These are phyloP conservation scores for Neonectria magnoliae DNA, from an alignment of 2,329 filamentous ascomycete genomes.

Conservation along the genomic window DNA sequence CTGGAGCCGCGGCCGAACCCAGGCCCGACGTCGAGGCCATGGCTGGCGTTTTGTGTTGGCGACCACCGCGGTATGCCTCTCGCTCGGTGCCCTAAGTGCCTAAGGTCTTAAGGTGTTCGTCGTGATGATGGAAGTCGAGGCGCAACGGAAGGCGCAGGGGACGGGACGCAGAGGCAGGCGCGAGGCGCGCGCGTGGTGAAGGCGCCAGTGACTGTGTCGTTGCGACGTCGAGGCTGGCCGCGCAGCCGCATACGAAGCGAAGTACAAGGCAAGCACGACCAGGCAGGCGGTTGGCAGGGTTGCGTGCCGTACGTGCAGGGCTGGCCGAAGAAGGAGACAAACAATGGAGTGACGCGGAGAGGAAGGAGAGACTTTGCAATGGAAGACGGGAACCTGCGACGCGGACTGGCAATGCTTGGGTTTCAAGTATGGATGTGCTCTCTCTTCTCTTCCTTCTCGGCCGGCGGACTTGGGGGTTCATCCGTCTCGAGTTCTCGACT, in stretches of 20 bases:
- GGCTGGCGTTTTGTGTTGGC: constrained; percentile 18
- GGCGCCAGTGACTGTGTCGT: constrained; percentile 6
- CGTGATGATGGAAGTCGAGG: neutral
- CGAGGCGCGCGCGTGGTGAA: constrained; percentile 28
- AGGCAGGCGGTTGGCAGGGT: neutral
- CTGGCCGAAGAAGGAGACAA: neutral
- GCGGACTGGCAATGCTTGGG: neutral
- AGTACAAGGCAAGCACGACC: constrained; percentile 36
- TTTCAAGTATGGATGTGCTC: neutral
- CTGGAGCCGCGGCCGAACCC: constrained; percentile 29
- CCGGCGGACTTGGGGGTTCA: constrained; percentile 28
- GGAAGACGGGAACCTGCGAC: neutral
- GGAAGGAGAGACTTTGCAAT: neutral
- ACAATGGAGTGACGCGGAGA: neutral
- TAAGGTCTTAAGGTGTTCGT: constrained; percentile 3
- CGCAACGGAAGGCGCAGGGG: constrained; percentile 13
- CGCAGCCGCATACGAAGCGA: constrained; percentile 34
- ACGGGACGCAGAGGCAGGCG: constrained; percentile 16
- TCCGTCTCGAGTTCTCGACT: constrained; percentile 28
- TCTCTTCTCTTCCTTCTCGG: constrained; percentile 22
- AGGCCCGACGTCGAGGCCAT: constrained; percentile 40
- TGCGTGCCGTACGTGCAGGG: constrained; percentile 9
- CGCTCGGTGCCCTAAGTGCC: constrained; percentile 6
- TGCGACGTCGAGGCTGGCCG: constrained; percentile 32
- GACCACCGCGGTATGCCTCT: neutral